Evolutionary conservation across 116 monocot genomes (phyloP).

Genomic region (Dioscorea cayenensis): DNA sequence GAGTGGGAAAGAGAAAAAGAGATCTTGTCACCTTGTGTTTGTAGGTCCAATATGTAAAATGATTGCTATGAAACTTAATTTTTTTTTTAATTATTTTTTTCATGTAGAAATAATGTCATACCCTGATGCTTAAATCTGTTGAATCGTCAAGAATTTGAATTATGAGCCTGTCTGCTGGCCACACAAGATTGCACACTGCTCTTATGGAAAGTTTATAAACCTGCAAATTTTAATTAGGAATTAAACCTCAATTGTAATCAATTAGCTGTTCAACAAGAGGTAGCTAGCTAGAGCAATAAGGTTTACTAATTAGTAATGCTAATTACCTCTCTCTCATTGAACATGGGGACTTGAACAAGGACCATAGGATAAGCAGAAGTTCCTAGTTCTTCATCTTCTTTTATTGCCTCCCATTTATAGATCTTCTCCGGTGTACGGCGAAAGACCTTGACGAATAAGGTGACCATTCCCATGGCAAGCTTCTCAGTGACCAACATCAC

Average conservation of each 20-base stretch:
- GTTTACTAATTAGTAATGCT: neutral
- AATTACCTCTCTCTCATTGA: slow-evolving; percentile 41
- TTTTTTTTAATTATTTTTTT: neutral
- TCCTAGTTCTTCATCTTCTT: slow-evolving; percentile 37
- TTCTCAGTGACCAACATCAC: slow-evolving; percentile 32
- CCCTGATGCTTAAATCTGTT: slow-evolving; percentile 20
- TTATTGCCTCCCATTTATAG: slow-evolving; percentile 33
- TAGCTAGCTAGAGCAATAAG: no score
- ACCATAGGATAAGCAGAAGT: slow-evolving; percentile 35
- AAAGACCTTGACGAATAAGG: slow-evolving; percentile 33
- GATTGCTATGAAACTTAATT: no score
- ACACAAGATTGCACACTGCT: slow-evolving; percentile 18
- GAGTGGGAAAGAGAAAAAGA: no score
- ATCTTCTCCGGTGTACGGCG: slow-evolving; percentile 24
- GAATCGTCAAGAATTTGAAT: slow-evolving; percentile 34
- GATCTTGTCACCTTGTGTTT: no score
- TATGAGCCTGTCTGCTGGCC: slow-evolving; percentile 28
- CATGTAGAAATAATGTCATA: neutral
- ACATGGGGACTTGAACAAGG: slow-evolving; percentile 57
- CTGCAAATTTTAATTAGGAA: neutral
- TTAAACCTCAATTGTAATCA: neutral
- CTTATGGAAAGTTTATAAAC: slow-evolving; percentile 24
- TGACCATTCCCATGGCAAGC: slow-evolving; percentile 20
- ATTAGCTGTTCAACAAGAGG: neutral
- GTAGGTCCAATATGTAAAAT: no score